phyloP scores from a whole-genome alignment of 805 yeast species.

The Hanseniaspora lindneri region DNA sequence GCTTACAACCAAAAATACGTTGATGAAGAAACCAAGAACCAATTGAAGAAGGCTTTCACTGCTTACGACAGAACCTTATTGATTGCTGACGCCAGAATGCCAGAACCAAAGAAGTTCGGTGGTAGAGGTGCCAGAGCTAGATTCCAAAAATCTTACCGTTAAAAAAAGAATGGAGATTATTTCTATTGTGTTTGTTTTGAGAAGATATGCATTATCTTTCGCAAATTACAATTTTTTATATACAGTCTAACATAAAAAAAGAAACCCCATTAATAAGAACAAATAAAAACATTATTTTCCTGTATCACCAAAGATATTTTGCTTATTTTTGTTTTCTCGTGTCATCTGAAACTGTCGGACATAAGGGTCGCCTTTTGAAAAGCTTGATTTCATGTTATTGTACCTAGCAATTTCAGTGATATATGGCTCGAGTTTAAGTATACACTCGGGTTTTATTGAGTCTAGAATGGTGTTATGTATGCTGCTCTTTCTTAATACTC shows the following conservation, averaged over 20 bases:
- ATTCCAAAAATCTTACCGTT: constrained; percentile 99
- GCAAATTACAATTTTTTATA: constrained; percentile 8
- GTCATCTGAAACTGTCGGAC: too few relatives aligned
- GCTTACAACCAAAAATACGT: constrained; percentile 99
- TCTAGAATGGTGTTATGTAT: too few relatives aligned
- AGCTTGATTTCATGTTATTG: too few relatives aligned
- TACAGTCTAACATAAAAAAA: constrained; percentile 8
- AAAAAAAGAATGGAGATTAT: constrained; percentile 29
- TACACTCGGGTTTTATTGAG: too few relatives aligned
- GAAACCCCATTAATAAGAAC: constrained; percentile 8
- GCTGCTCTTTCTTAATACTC: too few relatives aligned
- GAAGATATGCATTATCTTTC: constrained; percentile 16
- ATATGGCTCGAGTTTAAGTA: too few relatives aligned
- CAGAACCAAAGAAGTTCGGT: constrained; percentile 99
- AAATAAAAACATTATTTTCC: constrained; percentile 1
- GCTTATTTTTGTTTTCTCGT: too few relatives aligned
- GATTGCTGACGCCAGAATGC: constrained; percentile 99
- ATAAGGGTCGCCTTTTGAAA: too few relatives aligned
- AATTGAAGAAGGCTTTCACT: constrained; percentile 94
- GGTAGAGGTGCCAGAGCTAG: constrained; percentile 99
- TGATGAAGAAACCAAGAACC: constrained; percentile 99
- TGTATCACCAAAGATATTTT: too few relatives aligned
- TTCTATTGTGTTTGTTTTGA: constrained; percentile 17
- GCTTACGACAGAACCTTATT: constrained; percentile 98
- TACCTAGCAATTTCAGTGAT: too few relatives aligned